These are phyloP conservation scores for Leptographium procerum DNA, from an alignment of 2,329 filamentous ascomycete genomes.

Conservation along the genomic window DNA sequence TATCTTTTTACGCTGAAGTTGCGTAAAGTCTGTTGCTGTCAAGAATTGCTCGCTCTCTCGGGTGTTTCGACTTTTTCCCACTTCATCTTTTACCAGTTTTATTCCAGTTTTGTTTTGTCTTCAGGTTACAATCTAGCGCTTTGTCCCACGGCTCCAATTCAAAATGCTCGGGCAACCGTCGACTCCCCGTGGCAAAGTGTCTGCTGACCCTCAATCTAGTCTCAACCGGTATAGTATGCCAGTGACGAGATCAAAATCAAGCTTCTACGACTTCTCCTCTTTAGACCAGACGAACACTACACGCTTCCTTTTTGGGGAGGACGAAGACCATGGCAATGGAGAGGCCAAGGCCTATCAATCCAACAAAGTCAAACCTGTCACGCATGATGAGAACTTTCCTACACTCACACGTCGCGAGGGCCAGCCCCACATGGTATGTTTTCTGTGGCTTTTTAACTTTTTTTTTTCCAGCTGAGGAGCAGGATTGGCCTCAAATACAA, in stretches of 20 bases:
- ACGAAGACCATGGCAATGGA: conserved; percentile 55
- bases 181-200: not conserved
- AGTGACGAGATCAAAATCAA: conserved; percentile 58
- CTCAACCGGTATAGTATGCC: conserved; percentile 92
- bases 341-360: conserved; percentile 60
- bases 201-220: conserved; percentile 30
- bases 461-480: not conserved
- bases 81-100: not conserved
- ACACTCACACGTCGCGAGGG: conserved; percentile 60
- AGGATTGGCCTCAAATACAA: not conserved
- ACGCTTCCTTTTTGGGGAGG: conserved; percentile 68
- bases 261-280: conserved; percentile 50
- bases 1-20: not conserved
- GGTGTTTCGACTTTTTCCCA: not conserved
- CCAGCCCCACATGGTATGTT: conserved; percentile 31
- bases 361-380: conserved; percentile 38
- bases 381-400: conserved; percentile 68
- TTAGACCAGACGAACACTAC: conserved; percentile 78
- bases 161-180: not conserved
- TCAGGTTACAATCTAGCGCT: not conserved
- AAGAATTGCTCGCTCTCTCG: not conserved
- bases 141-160: not conserved
- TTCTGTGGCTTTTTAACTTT: not conserved
- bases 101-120: not conserved
- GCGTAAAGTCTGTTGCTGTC: not conserved